These are phyloP conservation scores for Vinca minor DNA, from an alignment of 257 asterid species.

Conservation along the genomic window DNA sequence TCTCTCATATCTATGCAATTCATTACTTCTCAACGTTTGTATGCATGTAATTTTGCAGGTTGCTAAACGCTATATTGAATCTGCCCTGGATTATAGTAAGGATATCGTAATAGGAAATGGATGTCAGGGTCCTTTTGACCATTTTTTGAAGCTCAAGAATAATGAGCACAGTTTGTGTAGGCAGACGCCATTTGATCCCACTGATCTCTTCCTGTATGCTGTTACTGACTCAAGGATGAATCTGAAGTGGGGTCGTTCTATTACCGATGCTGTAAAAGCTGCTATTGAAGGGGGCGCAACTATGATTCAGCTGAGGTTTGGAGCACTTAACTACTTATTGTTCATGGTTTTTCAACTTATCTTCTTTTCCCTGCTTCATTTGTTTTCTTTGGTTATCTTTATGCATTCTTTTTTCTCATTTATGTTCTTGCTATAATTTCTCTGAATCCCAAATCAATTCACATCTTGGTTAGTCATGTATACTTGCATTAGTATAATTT, in stretches of 20 bases:
- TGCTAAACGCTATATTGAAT: constrained; percentile 67
- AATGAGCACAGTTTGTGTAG: constrained; percentile 16
- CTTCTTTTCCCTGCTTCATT: not conserved
- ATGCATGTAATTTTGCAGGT: constrained; percentile 32
- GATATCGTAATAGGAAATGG: constrained; percentile 70
- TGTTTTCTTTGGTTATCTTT: not conserved
- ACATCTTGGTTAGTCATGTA: not conserved
- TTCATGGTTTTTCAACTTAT: constrained; percentile 1
- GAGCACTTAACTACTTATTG: not conserved
- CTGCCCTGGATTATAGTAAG: constrained; percentile 74
- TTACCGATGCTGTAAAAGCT: constrained; percentile 67
- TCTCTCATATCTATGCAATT: not conserved
- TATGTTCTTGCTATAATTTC: not conserved
- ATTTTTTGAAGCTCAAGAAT: constrained; percentile 62
- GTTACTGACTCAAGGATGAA: constrained; percentile 96
- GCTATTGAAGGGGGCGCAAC: constrained; percentile 94
- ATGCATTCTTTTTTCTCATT: not conserved
- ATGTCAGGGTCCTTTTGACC: constrained; percentile 85
- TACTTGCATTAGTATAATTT: not conserved
- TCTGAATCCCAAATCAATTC: not conserved
- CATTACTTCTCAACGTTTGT: constrained; percentile 3
- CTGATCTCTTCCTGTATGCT: constrained; percentile 73
- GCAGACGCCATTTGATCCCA: constrained; percentile 51
- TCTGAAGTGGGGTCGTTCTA: constrained; percentile 72
- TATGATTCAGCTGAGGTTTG: constrained; percentile 81